These are phyloP conservation scores for Trichoderma parareesei DNA, from an alignment of 495 filamentous ascomycete species.

Conservation along the genomic window DNA sequence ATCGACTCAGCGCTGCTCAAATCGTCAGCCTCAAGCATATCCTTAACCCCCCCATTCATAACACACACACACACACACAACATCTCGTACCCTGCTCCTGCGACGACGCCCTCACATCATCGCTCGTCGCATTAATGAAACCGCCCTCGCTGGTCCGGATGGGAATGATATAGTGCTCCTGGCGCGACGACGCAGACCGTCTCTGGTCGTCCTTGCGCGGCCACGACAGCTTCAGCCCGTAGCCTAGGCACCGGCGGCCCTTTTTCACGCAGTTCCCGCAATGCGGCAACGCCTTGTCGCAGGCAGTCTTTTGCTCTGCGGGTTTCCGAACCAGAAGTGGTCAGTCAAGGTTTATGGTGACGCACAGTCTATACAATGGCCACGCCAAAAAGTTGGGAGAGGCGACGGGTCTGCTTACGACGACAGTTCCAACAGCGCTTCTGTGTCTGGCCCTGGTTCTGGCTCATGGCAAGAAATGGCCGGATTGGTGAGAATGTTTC, in stretches of 20 bases:
- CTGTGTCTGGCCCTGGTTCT: not conserved
- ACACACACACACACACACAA: not conserved
- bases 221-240: constrained; percentile 20
- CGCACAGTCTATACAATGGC: too few relatives aligned
- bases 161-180: constrained; percentile 11
- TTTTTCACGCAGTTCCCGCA: constrained; percentile 18
- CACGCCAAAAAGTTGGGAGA: not conserved
- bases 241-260: constrained; percentile 17
- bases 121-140: constrained; percentile 13
- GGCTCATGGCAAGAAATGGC: not conserved
- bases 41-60: not conserved
- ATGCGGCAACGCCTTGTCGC: constrained; percentile 16
- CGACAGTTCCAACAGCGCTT: constrained; percentile 11
- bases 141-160: constrained; percentile 6
- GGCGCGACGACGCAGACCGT: not conserved
- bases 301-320: constrained; percentile 18
- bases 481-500: not conserved
- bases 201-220: constrained; percentile 15
- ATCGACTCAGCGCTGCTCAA: not conserved
- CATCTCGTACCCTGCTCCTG: constrained; percentile 5
- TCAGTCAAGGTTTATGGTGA: too few relatives aligned
- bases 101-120: constrained; percentile 11
- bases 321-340: not conserved
- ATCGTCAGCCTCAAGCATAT: too few relatives aligned
- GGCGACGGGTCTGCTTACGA: not conserved